A percentile compares a stretch with the other conserved stretches of the same genome.
Conservation (phyloP, 176 grass and related monocot genomes). For the Miscanthus lutarioriparius region DNA sequence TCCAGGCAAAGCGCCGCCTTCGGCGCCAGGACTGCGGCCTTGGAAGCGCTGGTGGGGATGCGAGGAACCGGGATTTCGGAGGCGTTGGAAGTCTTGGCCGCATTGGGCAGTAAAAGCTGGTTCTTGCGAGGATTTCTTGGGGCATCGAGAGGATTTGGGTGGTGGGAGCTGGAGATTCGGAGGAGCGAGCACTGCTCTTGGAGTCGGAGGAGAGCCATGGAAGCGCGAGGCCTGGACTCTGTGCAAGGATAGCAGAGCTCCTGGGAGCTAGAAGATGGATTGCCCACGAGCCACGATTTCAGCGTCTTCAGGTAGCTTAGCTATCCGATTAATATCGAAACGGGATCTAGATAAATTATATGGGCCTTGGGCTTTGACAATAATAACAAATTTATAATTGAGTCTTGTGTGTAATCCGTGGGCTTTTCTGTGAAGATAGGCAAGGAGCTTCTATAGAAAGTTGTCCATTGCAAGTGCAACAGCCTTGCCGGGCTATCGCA, state of each 20-base stretch:
- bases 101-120: constrained; percentile 17
- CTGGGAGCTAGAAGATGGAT: neutral
- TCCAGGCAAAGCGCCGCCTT: constrained; percentile 18
- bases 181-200: constrained; percentile 35
- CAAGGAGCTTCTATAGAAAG: too few species aligned
- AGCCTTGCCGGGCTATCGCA: too few species aligned
- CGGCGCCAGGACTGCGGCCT: constrained; percentile 9
- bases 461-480: too few species aligned
- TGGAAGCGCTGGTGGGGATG: neutral
- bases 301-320: neutral
- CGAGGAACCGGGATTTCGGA: neutral
- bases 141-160: constrained; percentile 7
- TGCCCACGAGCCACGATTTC: neutral
- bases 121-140: neutral
- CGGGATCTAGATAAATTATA: neutral
- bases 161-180: constrained; percentile 32
- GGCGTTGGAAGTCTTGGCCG: neutral
- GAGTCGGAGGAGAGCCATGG: constrained; percentile 63
- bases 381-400: neutral
- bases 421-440: neutral
- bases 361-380: neutral
- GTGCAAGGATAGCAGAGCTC: constrained; percentile 33
- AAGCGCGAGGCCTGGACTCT: constrained; percentile 18
- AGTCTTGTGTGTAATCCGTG: neutral
- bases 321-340: neutral